Conservation (phyloP, 441 rosid species). For the Euphorbia celastroides region DNA sequence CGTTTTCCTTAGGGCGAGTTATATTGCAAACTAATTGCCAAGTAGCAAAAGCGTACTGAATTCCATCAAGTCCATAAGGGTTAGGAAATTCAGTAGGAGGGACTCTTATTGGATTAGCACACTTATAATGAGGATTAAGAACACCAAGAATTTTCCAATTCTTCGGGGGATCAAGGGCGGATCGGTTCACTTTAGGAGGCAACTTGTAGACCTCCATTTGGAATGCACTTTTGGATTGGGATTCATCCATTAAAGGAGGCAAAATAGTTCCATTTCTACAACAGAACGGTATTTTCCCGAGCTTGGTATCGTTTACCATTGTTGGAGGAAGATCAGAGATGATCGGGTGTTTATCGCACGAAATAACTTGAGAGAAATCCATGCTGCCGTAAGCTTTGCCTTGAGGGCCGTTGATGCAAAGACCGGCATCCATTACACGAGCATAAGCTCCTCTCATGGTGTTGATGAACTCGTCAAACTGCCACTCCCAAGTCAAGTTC, state of each 20-base stretch:
- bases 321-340: conserved; percentile 63
- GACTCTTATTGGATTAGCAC: conserved; percentile 63
- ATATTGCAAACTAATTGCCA: conserved; percentile 84
- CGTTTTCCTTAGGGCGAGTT: conserved; percentile 43
- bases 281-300: conserved; percentile 65
- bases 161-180: conserved; percentile 65
- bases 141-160: conserved; percentile 63
- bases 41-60: conserved; percentile 59
- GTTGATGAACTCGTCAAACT: conserved; percentile 71
- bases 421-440: conserved; percentile 29
- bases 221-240: conserved; percentile 50
- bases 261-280: conserved; percentile 67
- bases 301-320: conserved; percentile 39
- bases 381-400: conserved; percentile 50
- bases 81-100: conserved; percentile 69
- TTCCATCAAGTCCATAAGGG: conserved; percentile 38
- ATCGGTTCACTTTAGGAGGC: conserved; percentile 65
- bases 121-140: conserved; percentile 57
- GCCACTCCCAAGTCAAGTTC: conserved; percentile 96
- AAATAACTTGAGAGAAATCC: conserved; percentile 67
- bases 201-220: conserved; percentile 68
- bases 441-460: conserved; percentile 72
- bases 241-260: conserved; percentile 58
- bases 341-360: conserved; percentile 54
- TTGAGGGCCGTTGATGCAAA: conserved; percentile 54